Evolutionary conservation across 352 stramenopile species (phyloP).

Genomic region (Blastocystis sp.): DNA sequence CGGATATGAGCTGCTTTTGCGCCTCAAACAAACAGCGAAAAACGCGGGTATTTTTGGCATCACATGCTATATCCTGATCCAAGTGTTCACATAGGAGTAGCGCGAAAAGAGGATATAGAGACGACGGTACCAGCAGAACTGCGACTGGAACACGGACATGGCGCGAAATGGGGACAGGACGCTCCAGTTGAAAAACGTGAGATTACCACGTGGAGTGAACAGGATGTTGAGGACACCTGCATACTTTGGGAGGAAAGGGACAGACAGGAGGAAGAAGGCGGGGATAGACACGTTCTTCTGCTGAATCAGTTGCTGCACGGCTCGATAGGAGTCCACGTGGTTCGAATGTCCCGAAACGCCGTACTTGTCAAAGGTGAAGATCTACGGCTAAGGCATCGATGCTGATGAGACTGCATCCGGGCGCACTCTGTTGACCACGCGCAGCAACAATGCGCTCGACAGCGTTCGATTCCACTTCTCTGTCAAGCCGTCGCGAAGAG

Average conservation of each 20-base stretch:
- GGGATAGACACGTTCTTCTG: slow-evolving; percentile 73
- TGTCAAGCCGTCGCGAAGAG: slow-evolving; percentile 85
- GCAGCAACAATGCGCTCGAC: slow-evolving; percentile 79
- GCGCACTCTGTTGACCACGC: slow-evolving; percentile 21
- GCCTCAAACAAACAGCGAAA: too few species aligned
- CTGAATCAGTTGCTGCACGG: slow-evolving; percentile 79
- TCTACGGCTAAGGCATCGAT: slow-evolving; percentile 76
- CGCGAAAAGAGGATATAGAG: slow-evolving; percentile 88
- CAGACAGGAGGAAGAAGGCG: not conserved
- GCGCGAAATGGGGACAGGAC: slow-evolving; percentile 83
- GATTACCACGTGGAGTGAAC: slow-evolving; percentile 77
- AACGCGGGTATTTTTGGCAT: too few species aligned
- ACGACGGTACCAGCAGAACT: slow-evolving; percentile 90
- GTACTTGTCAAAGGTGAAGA: slow-evolving; percentile 87
- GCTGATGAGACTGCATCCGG: slow-evolving; percentile 16
- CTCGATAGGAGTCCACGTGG: slow-evolving; percentile 82
- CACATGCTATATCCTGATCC: too few species aligned
- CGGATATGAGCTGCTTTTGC: too few species aligned
- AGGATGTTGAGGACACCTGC: slow-evolving; percentile 82
- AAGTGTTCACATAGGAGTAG: slow-evolving; percentile 90
- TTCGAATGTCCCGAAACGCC: slow-evolving; percentile 85
- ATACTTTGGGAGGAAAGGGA: slow-evolving; percentile 80
- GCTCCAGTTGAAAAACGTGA: slow-evolving; percentile 79
- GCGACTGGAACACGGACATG: slow-evolving; percentile 84
- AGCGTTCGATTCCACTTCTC: slow-evolving; percentile 80